These are phyloP conservation scores for Lodderomyces metapsilosis DNA, from an alignment of 1,139 yeast species.

Conservation along the genomic window DNA sequence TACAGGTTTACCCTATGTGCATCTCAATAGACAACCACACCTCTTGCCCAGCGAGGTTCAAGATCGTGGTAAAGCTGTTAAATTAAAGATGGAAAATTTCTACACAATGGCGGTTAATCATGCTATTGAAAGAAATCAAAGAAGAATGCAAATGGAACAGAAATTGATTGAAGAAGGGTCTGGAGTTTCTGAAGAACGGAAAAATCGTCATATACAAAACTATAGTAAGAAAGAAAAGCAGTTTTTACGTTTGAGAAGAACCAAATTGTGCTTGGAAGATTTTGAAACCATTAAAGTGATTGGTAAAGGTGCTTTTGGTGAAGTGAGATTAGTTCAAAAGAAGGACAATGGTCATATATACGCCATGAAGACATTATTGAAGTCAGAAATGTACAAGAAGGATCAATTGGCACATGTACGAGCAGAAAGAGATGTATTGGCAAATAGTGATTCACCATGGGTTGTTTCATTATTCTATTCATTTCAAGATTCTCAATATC, in stretches of 20 bases:
- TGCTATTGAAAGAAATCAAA: conserved; percentile 79
- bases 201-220: conserved; percentile 67
- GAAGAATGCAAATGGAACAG: conserved; percentile 71
- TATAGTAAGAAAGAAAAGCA: conserved; percentile 78
- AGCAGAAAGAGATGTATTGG: conserved; percentile 83
- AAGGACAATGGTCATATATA: conserved; percentile 78
- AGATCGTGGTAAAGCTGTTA: conserved; percentile 73
- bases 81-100: conserved; percentile 67
- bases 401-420: conserved; percentile 83
- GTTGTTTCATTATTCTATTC: conserved; percentile 80
- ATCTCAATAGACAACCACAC: conserved; percentile 87
- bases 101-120: conserved; percentile 76
- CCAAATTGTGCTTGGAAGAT: conserved; percentile 71
- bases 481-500: conserved; percentile 73
- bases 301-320: conserved; percentile 88
- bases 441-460: conserved; percentile 87
- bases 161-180: conserved; percentile 63
- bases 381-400: conserved; percentile 79
- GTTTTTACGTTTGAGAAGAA: conserved; percentile 70
- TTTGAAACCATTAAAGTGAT: conserved; percentile 78
- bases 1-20: conserved; percentile 47
- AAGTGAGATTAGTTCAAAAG: conserved; percentile 79
- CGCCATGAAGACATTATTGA: conserved; percentile 79
- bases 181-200: conserved; percentile 64
- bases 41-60: conserved; percentile 62